Evolutionary conservation across 306 rosid species (phyloP), one percentile per base, ranked within the genome.

Genomic region (Arachis hypogaea): DNA sequence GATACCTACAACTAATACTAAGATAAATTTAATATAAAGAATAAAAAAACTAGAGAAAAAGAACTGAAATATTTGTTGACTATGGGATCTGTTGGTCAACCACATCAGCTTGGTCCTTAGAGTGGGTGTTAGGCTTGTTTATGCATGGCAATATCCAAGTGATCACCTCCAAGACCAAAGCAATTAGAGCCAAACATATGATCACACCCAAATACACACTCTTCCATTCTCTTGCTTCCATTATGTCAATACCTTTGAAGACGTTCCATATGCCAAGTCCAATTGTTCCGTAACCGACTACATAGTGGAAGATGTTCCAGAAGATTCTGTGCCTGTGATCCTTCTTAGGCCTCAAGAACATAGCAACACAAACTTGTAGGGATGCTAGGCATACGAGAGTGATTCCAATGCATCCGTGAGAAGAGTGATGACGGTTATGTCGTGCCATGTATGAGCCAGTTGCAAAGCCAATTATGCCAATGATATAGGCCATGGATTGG

Each of bases 321-420:
- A 49, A 49, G 46, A 44, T 58, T 69, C 57, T 76, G 2, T 4
- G 2, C 40, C 51, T 82, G 43, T 64, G 57, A 44, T 69, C 80
- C 0, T 69, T 74, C 1, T 78, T 41, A 8, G 82, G 77, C 40
- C 77, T 73, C 0, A 57, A 9, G 14, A 2, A 47, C 3, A 43
- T 0, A 16, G 77, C 77, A 42, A 73, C 14, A 6, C 3, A 9
- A 2, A 82, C 52, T 78, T 82, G 82, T 7, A 16, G 4, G 1
- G 41, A 36, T 14, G 80, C 60, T 0, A 75, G 50, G 59, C 52
- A 30, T 2, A 41, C 9, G 0, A 82, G 40, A 6, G 74, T 51
- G 33, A 68, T 45, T 6, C 88, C 91, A 63, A 82, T 59, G 60
- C 63, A 74, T 38, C 62, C 57, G 1, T 82, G 89, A 29, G 82